Evolutionary conservation across 164 flowering plant species (phyloP), one percentile per base, ranked within the genome.

Genomic region (Warburgia ugandensis): DNA sequence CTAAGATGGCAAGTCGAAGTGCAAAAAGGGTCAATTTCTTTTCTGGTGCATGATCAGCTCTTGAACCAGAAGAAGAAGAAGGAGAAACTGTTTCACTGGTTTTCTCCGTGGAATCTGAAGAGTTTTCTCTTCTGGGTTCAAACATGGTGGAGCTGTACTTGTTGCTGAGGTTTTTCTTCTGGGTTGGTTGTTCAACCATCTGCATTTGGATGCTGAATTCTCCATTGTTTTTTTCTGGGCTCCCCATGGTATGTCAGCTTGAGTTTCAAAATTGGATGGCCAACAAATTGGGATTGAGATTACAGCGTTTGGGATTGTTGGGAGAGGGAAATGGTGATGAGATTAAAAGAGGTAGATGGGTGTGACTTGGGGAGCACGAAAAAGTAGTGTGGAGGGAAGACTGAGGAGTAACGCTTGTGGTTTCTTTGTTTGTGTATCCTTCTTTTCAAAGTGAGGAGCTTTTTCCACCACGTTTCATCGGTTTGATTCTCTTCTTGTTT

Each of bases 1-100:
- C 94, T 4, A 91, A 77, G 36, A 83, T 61, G 0, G 94, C 92
- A 0, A 91, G 82, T 28, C 83, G 73, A 11, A 91, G 89, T 29
- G 97, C 97, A 31, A 91, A 83, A 28, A 91, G 75, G 0, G 96
- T 91, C n/a, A 91, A 81, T 63, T 79, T 78, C 73, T 78, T 76
- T 47, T 92, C 99, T 1, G 99, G 99, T 14, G 85, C 98, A 8
- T 52, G 58, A 6, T 66, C 63, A 20, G 61, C 22, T 8, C 65
- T 50, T 29, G 47, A 40, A 21, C 54, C 17, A 17, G 58, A 36
- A 31, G 57, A 47, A 45, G 35, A 48, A 12, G 67, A 56, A n/a
- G 47, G 52, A 11, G 57, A 44, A 32, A 44, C 60, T 72, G 10
- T 27, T 13, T 26, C 13, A 21, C 72, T 68, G 57, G 65, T 52